Evolutionary conservation across 495 filamentous ascomycete species (phyloP), one percentile per base, ranked within the genome.

Genomic region (Hypomontagnella monticulosa): DNA sequence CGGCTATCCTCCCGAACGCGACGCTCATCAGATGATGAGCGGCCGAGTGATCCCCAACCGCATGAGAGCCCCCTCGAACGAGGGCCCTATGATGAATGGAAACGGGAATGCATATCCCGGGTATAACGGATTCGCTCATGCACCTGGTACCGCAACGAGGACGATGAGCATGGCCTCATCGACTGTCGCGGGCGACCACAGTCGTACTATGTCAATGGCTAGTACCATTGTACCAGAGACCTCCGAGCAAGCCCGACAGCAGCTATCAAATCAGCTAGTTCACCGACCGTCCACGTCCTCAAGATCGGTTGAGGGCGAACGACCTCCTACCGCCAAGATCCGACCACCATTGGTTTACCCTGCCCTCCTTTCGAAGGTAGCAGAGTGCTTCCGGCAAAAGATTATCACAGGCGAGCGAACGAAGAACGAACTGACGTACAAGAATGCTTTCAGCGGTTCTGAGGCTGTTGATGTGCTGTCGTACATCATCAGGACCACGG

Each of bases 361-460:
- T 30, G 96, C 96, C 15, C 75, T 98, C 18, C 84, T 99, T 37
- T 97, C 95, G 11, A 85, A 88, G 11, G 95, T 99, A 12, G 93
- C 91, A 12, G 91, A 97, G 72, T 88, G 88, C 40, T 97, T 99
- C 76, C 86, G 91, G 34, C 93, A 96, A 63, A 89, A 90, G 72
- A 91, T 98, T 30, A 77, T 85, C 8, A 80, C 93, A 37, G 88
- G 87, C 20, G 96, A 98, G 68, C 87, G 93, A 48, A 92, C 91
- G 41, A 99, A 99, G 84, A 97, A 99, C 82, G 94, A 92, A 32
- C 78, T 99, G 42, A 93, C 93, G 0, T 99, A 99, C 79, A 97
- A 96, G 76, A 96, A 92, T 75, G 92, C 93, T 2, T 99, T 99
- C 73, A 91, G 90, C 44, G 96, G 96, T 55, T 86, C 90, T 23